phyloP scores from a whole-genome alignment of 805 yeast species.

The Pichia gijzeniarum region DNA sequence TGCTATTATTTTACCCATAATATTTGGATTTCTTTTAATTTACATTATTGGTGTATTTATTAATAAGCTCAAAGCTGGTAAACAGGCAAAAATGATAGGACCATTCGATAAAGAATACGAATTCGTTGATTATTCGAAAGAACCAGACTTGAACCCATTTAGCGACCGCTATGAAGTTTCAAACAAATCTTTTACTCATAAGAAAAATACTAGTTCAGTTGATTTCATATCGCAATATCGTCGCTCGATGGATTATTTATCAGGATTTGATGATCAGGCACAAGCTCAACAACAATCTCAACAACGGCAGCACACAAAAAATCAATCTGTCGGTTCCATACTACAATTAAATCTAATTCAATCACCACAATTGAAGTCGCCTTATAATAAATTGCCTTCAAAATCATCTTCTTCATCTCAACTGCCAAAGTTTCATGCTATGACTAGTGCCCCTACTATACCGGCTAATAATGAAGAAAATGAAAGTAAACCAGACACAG shows the following conservation, averaged over 20 bases:
- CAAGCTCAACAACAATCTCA: background rate
- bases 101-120: slow-evolving; percentile 15
- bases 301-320: background rate
- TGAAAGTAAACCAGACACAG: background rate
- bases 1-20: slow-evolving; percentile 22
- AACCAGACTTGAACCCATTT: background rate
- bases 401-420: too few species aligned
- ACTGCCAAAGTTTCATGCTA: background rate
- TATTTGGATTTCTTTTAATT: slow-evolving; percentile 19
- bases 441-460: background rate
- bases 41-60: slow-evolving; percentile 20
- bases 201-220: slow-evolving; percentile 3
- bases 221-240: slow-evolving; percentile 11
- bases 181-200: slow-evolving; percentile 5
- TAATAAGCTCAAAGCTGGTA: slow-evolving; percentile 20
- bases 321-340: slow-evolving; percentile 8
- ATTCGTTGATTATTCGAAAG: slow-evolving; percentile 1
- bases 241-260: slow-evolving; percentile 8
- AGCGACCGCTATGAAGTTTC: background rate
- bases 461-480: background rate
- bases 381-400: background rate
- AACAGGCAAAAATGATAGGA: slow-evolving; percentile 18
- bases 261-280: background rate
- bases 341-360: slow-evolving; percentile 7
- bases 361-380: background rate